Conservation (phyloP, 2,329 filamentous ascomycete genomes). For the Diaporthe ampelina region DNA sequence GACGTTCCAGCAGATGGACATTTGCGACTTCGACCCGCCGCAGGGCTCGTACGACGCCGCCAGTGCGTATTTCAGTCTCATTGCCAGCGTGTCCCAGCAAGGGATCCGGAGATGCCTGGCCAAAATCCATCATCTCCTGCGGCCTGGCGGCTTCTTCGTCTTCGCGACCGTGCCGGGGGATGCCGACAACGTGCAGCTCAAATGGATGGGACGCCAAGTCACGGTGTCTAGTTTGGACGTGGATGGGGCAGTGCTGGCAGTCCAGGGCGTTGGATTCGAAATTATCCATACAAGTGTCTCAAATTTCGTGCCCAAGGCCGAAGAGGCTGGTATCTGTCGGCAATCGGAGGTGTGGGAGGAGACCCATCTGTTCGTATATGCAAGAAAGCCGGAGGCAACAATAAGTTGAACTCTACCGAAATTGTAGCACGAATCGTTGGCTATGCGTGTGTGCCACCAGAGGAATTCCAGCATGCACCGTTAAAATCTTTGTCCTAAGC, state of each 20-base stretch:
- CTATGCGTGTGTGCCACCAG: too few relatives aligned
- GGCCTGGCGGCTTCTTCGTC: conserved; percentile 44
- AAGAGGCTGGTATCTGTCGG: conserved; percentile 47
- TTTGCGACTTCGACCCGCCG: conserved; percentile 43
- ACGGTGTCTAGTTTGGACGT: conserved; percentile 46
- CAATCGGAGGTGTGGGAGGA: conserved; percentile 49
- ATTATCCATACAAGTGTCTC: conserved; percentile 41
- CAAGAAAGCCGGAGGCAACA: conserved; percentile 42
- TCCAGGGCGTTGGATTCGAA: conserved; percentile 44
- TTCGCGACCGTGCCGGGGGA: conserved; percentile 45
- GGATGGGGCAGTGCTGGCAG: conserved; percentile 42
- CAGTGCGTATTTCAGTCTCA: conserved; percentile 48
- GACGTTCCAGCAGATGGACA: conserved; percentile 45
- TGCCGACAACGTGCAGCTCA: conserved; percentile 44
- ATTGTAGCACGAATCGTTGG: too few relatives aligned
- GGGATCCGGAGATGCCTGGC: conserved; percentile 45
- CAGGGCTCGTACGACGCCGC: conserved; percentile 44
- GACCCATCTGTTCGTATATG: conserved; percentile 48
- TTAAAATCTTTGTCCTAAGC: too few relatives aligned
- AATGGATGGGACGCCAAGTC: conserved; percentile 48
- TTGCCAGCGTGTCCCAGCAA: conserved; percentile 46
- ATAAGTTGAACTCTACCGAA: too few relatives aligned
- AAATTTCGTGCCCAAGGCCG: conserved; percentile 44
- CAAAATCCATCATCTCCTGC: conserved; percentile 38
- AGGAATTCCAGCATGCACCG: too few relatives aligned